Evolutionary conservation across 257 asterid genomes (phyloP).

Genomic region (Fraxinus americana): DNA sequence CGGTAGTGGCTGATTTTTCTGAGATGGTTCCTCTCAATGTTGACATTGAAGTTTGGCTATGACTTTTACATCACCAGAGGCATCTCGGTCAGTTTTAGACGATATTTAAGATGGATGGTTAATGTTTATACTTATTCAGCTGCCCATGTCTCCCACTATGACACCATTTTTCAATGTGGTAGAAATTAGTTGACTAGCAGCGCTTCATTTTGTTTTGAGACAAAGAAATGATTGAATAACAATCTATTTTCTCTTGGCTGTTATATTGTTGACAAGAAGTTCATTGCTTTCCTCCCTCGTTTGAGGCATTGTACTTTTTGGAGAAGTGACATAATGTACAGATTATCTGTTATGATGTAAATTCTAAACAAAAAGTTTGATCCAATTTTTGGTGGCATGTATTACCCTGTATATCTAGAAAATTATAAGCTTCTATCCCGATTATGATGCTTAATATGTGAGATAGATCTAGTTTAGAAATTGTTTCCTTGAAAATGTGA

Average conservation of each 20-base stretch:
- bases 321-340: background rate
- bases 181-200: constrained; percentile 35
- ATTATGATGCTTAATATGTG: background rate
- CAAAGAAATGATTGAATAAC: background rate
- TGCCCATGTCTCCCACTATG: constrained; percentile 18
- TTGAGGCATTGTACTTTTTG: background rate
- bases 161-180: constrained; percentile 38
- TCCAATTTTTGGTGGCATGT: no score
- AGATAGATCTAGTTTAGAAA: background rate
- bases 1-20: constrained; percentile 45
- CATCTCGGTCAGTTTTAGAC: constrained; percentile 15
- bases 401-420: no score
- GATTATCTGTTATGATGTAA: background rate
- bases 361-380: background rate
- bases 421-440: background rate
- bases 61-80: constrained; percentile 17
- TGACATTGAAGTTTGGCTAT: constrained; percentile 17
- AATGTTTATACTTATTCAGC: constrained; percentile 18
- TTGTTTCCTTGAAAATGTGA: background rate
- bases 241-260: background rate
- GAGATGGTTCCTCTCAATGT: background rate
- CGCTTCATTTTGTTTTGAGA: constrained; percentile 8
- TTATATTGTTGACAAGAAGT: background rate
- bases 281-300: background rate
- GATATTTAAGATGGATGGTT: constrained; percentile 13